These are phyloP conservation scores for Zostera marina DNA, from an alignment of 116 monocot species.

Conservation along the genomic window DNA sequence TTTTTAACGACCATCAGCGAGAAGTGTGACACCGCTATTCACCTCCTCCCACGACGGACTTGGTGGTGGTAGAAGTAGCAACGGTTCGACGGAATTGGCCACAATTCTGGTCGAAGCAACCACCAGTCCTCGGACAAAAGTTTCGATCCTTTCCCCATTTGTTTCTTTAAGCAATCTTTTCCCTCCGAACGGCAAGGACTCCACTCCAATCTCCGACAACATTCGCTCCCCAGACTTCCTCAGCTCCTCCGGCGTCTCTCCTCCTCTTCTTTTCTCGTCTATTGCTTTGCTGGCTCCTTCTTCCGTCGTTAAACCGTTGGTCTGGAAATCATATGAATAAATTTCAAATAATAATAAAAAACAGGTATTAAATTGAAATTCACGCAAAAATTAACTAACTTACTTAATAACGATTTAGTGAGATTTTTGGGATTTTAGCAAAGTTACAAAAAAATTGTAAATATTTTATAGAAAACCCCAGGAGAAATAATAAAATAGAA, in stretches of 20 bases:
- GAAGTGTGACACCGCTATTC: background rate
- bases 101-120: too few species aligned
- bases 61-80: constrained; percentile 1
- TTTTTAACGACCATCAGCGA: constrained; percentile 3
- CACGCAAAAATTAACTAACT: too few species aligned
- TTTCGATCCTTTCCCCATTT: constrained; percentile 21
- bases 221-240: constrained; percentile 15
- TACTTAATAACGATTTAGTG: too few species aligned
- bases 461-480: background rate
- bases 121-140: constrained; percentile 11
- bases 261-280: background rate
- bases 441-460: background rate
- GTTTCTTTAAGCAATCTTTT: constrained; percentile 27
- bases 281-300: background rate
- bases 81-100: constrained; percentile 1
- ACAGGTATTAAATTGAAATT: too few species aligned
- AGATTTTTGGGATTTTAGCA: too few species aligned
- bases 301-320: constrained; percentile 2
- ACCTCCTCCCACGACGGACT: constrained; percentile 1
- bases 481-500: background rate
- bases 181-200: constrained; percentile 31
- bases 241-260: constrained; percentile 8
- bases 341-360: background rate
- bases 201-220: constrained; percentile 19
- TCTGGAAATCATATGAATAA: constrained; percentile 5